Conservation (phyloP, 805 yeast genomes). For the Debaryomyces prosopidis region DNA sequence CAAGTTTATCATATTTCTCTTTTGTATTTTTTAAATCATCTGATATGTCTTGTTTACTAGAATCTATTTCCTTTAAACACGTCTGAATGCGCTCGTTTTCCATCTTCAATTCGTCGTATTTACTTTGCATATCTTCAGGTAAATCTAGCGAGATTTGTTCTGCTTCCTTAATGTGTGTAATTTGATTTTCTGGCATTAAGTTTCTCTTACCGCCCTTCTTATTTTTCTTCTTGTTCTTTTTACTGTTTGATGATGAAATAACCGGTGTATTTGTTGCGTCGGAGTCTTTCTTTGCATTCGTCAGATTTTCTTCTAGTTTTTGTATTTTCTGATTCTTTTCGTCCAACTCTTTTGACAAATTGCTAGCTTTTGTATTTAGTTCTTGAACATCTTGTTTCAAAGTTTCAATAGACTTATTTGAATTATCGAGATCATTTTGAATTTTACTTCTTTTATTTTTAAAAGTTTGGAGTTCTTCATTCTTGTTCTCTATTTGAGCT, state of each 20-base stretch:
- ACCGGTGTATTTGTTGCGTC: slow-evolving; percentile 1
- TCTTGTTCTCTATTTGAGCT: slow-evolving; percentile 7
- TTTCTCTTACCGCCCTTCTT: slow-evolving; percentile 16
- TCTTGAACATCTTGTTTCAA: neutral
- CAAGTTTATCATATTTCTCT: slow-evolving; percentile 13
- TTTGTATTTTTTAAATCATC: slow-evolving; percentile 13
- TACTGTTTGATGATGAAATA: neutral
- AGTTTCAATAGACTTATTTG: slow-evolving; percentile 3
- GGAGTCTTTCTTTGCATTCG: slow-evolving; percentile 1
- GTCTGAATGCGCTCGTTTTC: neutral
- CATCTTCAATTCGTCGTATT: slow-evolving; percentile 5
- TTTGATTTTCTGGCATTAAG: slow-evolving; percentile 3
- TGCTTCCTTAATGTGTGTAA: neutral
- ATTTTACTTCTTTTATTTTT: slow-evolving; percentile 4
- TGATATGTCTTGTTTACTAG: neutral
- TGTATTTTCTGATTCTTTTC: slow-evolving; percentile 4
- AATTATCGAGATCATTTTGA: slow-evolving; percentile 3
- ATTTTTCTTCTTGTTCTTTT: slow-evolving; percentile 25
- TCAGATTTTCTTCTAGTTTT: slow-evolving; percentile 7
- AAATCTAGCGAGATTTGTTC: slow-evolving; percentile 1
- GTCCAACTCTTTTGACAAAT: neutral
- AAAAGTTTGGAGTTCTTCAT: neutral
- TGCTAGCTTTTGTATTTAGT: neutral
- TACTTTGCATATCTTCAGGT: slow-evolving; percentile 6
- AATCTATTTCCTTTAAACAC: neutral